phyloP scores from a whole-genome alignment of 2,329 filamentous ascomycete species.

The Fusarium sp. region DNA sequence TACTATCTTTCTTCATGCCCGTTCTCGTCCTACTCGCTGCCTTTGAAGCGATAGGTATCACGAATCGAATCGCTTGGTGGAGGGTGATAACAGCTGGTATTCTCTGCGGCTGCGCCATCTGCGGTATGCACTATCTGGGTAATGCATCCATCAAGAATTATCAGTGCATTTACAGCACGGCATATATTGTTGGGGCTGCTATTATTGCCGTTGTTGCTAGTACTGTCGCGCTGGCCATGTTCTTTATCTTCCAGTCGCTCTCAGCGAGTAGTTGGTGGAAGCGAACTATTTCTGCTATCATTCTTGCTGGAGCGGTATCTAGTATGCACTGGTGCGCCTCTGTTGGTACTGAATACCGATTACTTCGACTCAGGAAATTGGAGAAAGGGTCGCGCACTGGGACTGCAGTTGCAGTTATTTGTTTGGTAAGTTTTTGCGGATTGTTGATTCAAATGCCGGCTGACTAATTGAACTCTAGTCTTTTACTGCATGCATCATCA shows the following conservation, averaged over 20 bases:
- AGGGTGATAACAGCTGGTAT: conserved; percentile 73
- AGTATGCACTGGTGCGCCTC: conserved; percentile 91
- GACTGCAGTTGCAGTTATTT: conserved; percentile 80
- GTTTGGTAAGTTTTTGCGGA: conserved; percentile 64
- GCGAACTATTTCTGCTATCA: conserved; percentile 71
- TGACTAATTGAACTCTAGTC: conserved; percentile 58
- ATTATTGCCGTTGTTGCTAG: conserved; percentile 80
- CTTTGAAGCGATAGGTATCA: conserved; percentile 76
- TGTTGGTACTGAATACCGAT: conserved; percentile 75
- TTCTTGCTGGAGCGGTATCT: conserved; percentile 83
- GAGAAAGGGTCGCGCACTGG: conserved; percentile 63
- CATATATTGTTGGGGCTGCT: conserved; percentile 74
- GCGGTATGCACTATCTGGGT: conserved; percentile 88
- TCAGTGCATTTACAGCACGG: conserved; percentile 68
- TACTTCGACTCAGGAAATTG: conserved; percentile 57
- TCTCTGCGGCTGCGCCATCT: conserved; percentile 79
- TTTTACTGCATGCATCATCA: conserved; percentile 68
- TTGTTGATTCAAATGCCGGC: rapidly evolving
- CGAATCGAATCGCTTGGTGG: conserved; percentile 67
- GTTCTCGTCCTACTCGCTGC: conserved; percentile 79
- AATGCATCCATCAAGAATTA: conserved; percentile 89
- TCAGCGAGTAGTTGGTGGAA: conserved; percentile 88
- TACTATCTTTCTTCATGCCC: conserved; percentile 6
- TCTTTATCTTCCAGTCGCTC: conserved; percentile 79
- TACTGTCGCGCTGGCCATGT: conserved; percentile 76